Conservation (phyloP, 192 early-diverging fungal genomes). For the Phycomyces blakesleeanus region DNA sequence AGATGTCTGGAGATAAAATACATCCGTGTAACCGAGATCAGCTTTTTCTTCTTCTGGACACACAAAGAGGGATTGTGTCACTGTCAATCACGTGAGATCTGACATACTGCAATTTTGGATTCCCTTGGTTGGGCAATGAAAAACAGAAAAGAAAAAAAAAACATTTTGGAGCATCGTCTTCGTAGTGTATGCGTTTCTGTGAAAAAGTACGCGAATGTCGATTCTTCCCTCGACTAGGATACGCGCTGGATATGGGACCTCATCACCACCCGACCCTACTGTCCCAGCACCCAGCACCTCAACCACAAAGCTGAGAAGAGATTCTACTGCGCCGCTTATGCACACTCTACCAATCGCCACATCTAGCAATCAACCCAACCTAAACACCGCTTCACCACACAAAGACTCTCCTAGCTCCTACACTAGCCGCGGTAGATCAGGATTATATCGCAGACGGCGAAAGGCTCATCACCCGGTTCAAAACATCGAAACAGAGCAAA, state of each 20-base stretch:
- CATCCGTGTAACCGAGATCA: no score
- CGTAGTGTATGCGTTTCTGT: constrained; percentile 4
- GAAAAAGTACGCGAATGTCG: constrained; percentile 25
- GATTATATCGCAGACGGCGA: constrained; percentile 11
- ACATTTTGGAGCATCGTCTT: background rate
- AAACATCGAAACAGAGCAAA: constrained; percentile 3
- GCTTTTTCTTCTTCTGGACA: no score
- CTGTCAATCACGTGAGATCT: no score
- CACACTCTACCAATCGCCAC: constrained; percentile 19
- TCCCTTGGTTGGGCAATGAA: background rate
- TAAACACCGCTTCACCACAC: background rate
- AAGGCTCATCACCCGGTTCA: background rate
- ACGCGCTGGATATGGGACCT: constrained; percentile 27
- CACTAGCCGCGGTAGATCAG: background rate
- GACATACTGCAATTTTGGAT: background rate
- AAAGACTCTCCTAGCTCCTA: background rate
- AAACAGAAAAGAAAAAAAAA: background rate
- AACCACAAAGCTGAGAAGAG: constrained; percentile 17
- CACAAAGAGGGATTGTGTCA: no score
- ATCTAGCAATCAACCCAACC: background rate
- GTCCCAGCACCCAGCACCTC: background rate
- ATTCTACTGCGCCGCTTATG: constrained; percentile 37
- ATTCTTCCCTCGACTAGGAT: constrained; percentile 25
- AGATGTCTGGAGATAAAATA: no score
- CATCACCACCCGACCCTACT: background rate